Evolutionary conservation across 768 basidiomycete genomes (phyloP), one percentile per base, ranked within the genome.

Genomic region (Roridomyces roridus): DNA sequence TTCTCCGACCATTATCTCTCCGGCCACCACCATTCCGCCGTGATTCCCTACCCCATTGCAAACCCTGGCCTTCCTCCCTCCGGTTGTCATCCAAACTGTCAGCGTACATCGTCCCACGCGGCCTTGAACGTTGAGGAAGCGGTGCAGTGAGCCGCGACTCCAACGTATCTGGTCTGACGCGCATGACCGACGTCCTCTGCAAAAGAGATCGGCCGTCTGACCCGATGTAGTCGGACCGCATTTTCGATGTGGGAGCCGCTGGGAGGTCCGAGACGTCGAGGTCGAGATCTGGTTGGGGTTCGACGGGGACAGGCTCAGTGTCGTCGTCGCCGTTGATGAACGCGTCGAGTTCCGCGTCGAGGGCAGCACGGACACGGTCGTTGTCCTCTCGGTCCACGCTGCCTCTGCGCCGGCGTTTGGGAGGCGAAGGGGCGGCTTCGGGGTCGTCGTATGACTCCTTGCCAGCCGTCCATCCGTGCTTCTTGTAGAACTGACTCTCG

Each of bases 401-500:
- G 62, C 66, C 71, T 69, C 72, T 51, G 62, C 76, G 58, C 60
- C 76, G 65, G 56, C 76, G 60, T 61, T 77, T 78, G 49, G 66
- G 57, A 24, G 72, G 73, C 3, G 75, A 71, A 25, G 67, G 53
- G 23, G 34, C 55, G 24, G 31, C 3, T 3, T 28, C 54, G 10
- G 31, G 31, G 35, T 65, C 77, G 23, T 73, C 67, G 47, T 79
- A 77, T 6, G 72, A 63, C 54, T 86, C 84, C 67, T 86, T 91
- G 52, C 90, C 91, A 4, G 87, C 87, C 26, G 68, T 67, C 51
- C 65, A 66, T 17, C 91, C 92, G 55, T 93, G 88, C 65, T 84
- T 88, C 70, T 72, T 85, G 72, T 94, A 94, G 62, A 93, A 94
- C 63, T 88, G 74, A 67, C 91, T 93, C 59, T 88, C 81, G 52